A percentile compares a stretch with the other conserved stretches of the same genome.
Evolutionary conservation across 495 filamentous ascomycete species (phyloP).

Genomic region (Aspergillus affinis): DNA sequence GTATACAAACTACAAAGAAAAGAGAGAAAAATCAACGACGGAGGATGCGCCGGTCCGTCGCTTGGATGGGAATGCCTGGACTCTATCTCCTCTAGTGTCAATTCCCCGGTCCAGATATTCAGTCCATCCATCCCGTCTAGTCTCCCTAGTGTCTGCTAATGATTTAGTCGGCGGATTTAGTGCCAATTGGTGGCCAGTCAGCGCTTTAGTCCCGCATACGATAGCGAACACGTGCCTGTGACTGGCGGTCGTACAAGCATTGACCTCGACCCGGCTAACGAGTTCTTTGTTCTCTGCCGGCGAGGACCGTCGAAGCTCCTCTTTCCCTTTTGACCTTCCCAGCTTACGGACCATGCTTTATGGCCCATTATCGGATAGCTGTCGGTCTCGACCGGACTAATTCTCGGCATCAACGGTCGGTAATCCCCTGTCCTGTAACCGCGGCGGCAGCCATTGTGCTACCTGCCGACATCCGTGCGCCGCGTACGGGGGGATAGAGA

Average conservation of each 20-base stretch:
- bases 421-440: not conserved
- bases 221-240: slow-evolving; percentile 24
- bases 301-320: not conserved
- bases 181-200: slow-evolving; percentile 2
- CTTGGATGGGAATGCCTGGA: not conserved
- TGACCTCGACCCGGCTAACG: slow-evolving; percentile 2
- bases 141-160: not conserved
- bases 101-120: not conserved
- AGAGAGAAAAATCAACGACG: not conserved
- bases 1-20: not conserved
- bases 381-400: not conserved
- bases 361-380: not conserved
- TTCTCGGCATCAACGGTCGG: slow-evolving; percentile 5
- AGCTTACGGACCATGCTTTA: not conserved
- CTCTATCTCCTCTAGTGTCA: not conserved
- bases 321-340: not conserved
- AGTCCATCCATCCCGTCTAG: not conserved
- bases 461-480: not conserved
- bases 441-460: not conserved
- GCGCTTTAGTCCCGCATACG: slow-evolving; percentile 22
- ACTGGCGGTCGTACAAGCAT: not conserved
- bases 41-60: not conserved
- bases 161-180: slow-evolving; percentile 1
- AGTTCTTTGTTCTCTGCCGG: slow-evolving; percentile 10
- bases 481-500: not conserved